Evolutionary conservation across 192 early-diverging fungal species (phyloP).

Genomic region (Obelidium mucronatum): DNA sequence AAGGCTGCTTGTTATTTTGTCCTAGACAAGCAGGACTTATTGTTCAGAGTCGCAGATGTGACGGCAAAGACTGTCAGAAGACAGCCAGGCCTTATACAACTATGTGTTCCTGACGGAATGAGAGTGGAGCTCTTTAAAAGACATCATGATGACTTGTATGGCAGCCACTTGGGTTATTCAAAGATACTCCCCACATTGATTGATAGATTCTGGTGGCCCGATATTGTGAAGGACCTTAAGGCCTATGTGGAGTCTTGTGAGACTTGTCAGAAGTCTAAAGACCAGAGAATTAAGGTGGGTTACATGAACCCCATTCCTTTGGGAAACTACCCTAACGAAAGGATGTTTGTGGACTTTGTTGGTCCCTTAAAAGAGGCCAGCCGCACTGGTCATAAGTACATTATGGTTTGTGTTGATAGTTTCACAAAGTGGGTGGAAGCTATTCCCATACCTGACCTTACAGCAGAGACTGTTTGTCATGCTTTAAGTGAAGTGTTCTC

Average conservation of each 20-base stretch:
- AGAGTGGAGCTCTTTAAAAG: neutral
- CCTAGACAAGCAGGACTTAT: neutral
- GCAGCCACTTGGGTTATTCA: neutral
- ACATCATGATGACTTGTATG: conserved; percentile 8
- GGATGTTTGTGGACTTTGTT: neutral
- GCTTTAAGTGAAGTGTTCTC: too few relatives aligned
- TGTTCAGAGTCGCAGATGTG: neutral
- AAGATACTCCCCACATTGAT: neutral
- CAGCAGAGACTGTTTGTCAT: too few relatives aligned
- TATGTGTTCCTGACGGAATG: conserved; percentile 8
- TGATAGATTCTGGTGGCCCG: conserved; percentile 23
- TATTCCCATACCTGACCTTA: neutral
- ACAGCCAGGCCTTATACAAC: neutral
- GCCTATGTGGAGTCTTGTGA: conserved; percentile 1
- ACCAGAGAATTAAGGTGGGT: neutral
- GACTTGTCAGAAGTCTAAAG: neutral
- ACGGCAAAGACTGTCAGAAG: neutral
- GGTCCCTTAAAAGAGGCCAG: neutral
- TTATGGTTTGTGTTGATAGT: neutral
- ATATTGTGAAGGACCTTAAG: neutral
- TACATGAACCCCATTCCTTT: neutral
- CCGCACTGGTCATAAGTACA: neutral
- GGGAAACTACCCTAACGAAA: neutral
- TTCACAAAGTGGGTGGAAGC: too few relatives aligned
- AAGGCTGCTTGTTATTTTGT: neutral